phyloP scores from a whole-genome alignment of 148 eudicot species.

The Rhododendron henanense region DNA sequence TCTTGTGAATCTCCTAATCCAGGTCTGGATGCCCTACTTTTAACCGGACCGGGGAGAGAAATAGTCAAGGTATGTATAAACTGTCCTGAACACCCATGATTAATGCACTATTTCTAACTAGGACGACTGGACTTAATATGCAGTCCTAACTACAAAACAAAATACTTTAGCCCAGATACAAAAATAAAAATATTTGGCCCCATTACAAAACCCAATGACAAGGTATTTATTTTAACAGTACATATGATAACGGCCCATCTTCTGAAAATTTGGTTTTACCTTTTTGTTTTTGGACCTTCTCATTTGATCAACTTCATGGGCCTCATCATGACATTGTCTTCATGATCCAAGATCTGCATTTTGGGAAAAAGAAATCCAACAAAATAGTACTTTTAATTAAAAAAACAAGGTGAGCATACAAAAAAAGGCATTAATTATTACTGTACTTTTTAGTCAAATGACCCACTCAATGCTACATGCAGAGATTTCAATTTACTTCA shows the following conservation, averaged over 20 bases:
- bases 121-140: neutral
- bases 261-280: neutral
- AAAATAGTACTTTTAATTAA: neutral
- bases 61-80: too few species aligned
- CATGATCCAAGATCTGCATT: constrained; percentile 83
- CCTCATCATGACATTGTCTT: constrained; percentile 93
- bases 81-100: too few species aligned
- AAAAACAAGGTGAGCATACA: neutral
- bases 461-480: too few species aligned
- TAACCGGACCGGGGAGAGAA: too few species aligned
- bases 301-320: constrained; percentile 51
- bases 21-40: too few species aligned
- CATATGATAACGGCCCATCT: neutral
- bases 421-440: too few species aligned
- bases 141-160: neutral
- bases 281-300: neutral
- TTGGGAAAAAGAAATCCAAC: neutral
- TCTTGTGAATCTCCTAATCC: too few species aligned
- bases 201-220: neutral
- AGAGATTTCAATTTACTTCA: too few species aligned
- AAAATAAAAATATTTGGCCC: neutral
- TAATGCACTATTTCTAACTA: neutral
- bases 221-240: neutral
- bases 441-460: too few species aligned
- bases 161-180: neutral